Percentiles rank a stretch among this genome's conserved stretches.
These are phyloP conservation scores for Schwanniomyces polymorphus DNA, from an alignment of 805 yeast species.

Conservation along the genomic window DNA sequence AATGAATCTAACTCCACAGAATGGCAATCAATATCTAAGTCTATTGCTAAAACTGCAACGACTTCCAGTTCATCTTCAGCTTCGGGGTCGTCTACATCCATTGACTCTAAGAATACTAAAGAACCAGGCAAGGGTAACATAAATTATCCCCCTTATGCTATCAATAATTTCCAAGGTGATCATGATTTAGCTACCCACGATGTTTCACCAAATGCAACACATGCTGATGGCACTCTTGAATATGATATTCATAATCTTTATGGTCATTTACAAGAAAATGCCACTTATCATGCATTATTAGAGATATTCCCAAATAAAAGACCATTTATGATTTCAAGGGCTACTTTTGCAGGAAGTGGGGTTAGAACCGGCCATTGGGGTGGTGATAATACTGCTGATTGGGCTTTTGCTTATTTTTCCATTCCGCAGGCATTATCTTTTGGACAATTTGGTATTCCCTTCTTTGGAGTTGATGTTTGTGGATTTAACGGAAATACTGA, in stretches of 20 bases:
- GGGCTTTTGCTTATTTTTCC: constrained; percentile 19
- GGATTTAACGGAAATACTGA: constrained; percentile 24
- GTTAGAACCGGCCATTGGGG: constrained; percentile 23
- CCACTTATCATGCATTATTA: constrained; percentile 17
- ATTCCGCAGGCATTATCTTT: constrained; percentile 23
- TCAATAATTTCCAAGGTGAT: constrained; percentile 22
- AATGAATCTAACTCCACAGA: constrained; percentile 15
- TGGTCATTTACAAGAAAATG: constrained; percentile 21
- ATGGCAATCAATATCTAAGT: constrained; percentile 9
- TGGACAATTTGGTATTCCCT: constrained; percentile 24
- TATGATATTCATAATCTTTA: constrained; percentile 26
- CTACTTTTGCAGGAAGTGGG: constrained; percentile 23
- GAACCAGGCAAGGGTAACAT: constrained; percentile 27
- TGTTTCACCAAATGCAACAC: constrained; percentile 28
- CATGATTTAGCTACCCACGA: constrained; percentile 22
- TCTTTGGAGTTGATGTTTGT: constrained; percentile 26
- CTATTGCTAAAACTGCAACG: constrained; percentile 10
- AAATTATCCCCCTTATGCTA: constrained; percentile 33
- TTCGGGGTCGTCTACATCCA: constrained; percentile 9
- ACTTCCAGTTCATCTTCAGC: constrained; percentile 8
- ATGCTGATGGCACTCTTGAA: constrained; percentile 23
- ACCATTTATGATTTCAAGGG: constrained; percentile 21
- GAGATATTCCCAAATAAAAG: constrained; percentile 17
- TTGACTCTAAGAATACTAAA: constrained; percentile 14
- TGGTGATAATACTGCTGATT: constrained; percentile 22